Evolutionary conservation across 768 basidiomycete species (phyloP).

Genomic region (Multifurca ochricompacta): DNA sequence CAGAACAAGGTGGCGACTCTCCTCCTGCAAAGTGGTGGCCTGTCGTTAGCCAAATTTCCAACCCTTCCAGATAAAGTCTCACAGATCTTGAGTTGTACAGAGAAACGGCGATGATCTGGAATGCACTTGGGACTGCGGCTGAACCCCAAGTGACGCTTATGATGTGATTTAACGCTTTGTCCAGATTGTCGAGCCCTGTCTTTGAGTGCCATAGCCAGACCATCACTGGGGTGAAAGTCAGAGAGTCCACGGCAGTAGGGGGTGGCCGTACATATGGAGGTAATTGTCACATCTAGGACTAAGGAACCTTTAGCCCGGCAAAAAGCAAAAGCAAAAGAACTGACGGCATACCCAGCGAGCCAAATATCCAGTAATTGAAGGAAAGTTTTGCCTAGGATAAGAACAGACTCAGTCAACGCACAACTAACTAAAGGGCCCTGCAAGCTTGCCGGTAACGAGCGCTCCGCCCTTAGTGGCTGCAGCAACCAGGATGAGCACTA

Average conservation of each 20-base stretch:
- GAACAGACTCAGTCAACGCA: neutral
- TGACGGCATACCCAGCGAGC: conserved; percentile 31
- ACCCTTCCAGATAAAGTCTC: neutral
- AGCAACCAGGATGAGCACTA: neutral
- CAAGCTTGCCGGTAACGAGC: conserved; percentile 14
- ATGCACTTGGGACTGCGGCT: conserved; percentile 30
- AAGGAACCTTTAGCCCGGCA: neutral
- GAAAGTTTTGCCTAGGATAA: conserved; percentile 32
- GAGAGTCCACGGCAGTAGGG: neutral
- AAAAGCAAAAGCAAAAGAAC: neutral
- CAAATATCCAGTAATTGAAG: conserved; percentile 41
- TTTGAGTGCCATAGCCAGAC: conserved; percentile 35
- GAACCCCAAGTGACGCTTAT: conserved; percentile 36
- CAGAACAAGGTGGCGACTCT: conserved; percentile 30
- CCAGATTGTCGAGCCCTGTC: conserved; percentile 29
- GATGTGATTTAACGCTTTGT: conserved; percentile 34
- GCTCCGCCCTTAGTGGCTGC: conserved; percentile 16
- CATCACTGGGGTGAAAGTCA: conserved; percentile 29
- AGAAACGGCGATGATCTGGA: conserved; percentile 28
- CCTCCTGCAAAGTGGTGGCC: neutral
- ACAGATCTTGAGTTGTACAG: conserved; percentile 31
- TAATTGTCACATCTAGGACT: conserved; percentile 37
- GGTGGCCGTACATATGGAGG: conserved; percentile 32
- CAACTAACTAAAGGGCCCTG: neutral
- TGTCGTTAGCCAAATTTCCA: neutral